Evolutionary conservation across 2,329 filamentous ascomycete genomes (phyloP).

Genomic region (Ascochyta viciae-villosae): DNA sequence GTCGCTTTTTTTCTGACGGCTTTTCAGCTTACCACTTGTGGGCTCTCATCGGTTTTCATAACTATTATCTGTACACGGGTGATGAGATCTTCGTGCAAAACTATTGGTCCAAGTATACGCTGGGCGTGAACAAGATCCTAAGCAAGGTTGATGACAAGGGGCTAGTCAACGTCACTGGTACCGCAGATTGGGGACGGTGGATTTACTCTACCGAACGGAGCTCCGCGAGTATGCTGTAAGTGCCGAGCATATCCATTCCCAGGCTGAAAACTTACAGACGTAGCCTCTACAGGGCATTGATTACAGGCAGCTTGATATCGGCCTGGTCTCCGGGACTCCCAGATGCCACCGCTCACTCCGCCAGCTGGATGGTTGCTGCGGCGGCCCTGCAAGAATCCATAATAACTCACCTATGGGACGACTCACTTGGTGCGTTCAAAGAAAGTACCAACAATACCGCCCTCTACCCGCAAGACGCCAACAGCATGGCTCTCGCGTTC

Average conservation of each 20-base stretch:
- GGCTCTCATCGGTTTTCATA: slow-evolving; percentile 65
- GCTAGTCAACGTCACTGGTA: slow-evolving; percentile 59
- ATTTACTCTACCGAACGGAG: slow-evolving; percentile 18
- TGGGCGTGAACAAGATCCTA: slow-evolving; percentile 57
- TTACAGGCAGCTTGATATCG: background rate
- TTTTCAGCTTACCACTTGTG: slow-evolving; percentile 52
- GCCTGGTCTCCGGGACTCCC: background rate
- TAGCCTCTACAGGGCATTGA: slow-evolving; percentile 5
- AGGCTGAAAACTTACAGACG: background rate
- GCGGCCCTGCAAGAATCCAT: slow-evolving; percentile 24
- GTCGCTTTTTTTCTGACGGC: background rate
- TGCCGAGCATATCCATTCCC: slow-evolving; percentile 9
- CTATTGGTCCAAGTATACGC: slow-evolving; percentile 59
- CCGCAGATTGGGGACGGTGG: slow-evolving; percentile 60
- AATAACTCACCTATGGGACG: slow-evolving; percentile 36
- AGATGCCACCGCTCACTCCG: background rate
- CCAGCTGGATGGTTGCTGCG: background rate
- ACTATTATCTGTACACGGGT: slow-evolving; percentile 64
- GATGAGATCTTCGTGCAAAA: slow-evolving; percentile 57
- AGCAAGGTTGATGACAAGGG: slow-evolving; percentile 49
- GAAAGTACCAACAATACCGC: slow-evolving; percentile 49
- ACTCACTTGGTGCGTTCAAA: slow-evolving; percentile 42
- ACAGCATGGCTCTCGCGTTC: slow-evolving; percentile 63
- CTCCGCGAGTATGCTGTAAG: slow-evolving; percentile 15
- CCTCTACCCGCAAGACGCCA: slow-evolving; percentile 60